Evolutionary conservation across 495 filamentous ascomycete species (phyloP), one percentile per base, ranked within the genome.

Genomic region (Xylaria longipes): DNA sequence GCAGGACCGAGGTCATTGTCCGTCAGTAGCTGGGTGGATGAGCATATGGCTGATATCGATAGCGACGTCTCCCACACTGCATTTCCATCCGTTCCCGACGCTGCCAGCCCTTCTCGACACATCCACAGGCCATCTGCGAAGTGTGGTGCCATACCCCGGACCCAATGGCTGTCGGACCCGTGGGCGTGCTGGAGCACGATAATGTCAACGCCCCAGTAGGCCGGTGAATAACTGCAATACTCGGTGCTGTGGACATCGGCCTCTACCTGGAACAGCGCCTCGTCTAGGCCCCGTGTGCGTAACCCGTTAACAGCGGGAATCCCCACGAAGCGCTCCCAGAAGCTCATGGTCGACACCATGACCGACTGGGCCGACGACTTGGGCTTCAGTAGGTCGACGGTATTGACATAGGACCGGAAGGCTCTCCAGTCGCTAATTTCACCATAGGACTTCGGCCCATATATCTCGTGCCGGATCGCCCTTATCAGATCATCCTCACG

Each of bases 51-150:
- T 77, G 94, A 92, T 14, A 94, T 90, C 48, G 88, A 78, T 74
- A 94, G 94, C 2, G 89, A 81, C 0, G 93, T 96, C 74, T 96
- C 93, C 93, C 93, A 96, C n/a, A 86, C 87, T 78, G 95, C 93
- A 7, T 93, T 91, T 27, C 93, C 93, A 74, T 96, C 94, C 20
- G 93, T 96, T 35, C 93, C 93, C 74, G 94, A 94, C 75, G 89
- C 87, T 31, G 94, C 81, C 92, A 96, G 93, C 35, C 93, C 93
- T 77, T 94, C 93, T 61, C 87, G 68, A 50, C 91, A 94, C 72
- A 95, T 80, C 93, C 93, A 96, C 70, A 95, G 81, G 73, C 90
- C 94, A 69, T 96, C 93, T 41, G 89, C 80, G 62, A 95, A 77
- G 7, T 90, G 87, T 66, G 94, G 90, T 4, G 88, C 83, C 77